Evolutionary conservation across 2,329 filamentous ascomycete genomes (phyloP), one percentile per base, ranked within the genome.

Genomic region (Aspergillus aculeatus): DNA sequence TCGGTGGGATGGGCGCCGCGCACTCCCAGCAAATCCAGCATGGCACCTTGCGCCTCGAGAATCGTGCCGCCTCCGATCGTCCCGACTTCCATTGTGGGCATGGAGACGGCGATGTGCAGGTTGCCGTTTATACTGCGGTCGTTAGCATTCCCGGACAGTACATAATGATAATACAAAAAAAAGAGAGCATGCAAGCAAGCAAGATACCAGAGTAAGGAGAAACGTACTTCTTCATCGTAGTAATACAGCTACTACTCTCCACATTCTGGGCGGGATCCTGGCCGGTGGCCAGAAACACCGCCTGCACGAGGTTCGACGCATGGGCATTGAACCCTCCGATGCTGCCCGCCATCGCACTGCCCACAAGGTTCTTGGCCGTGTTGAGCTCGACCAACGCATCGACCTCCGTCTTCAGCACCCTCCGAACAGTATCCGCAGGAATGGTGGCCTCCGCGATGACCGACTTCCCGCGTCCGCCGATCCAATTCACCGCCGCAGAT

Each of bases 151-250:
- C 23, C 35, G 4, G 2, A 41, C 35, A 5, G 12, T 4, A 26
- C 2, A 26, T 1, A 26, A 5, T 4, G 4, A 26, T 3, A 24
- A 24, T 4, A 24, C 4, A 24, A 24, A 24, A 2, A 24, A 24
- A 4, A 3, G 23, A 24, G 4, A 24, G n/a, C 23, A 24, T 3
- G 23, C n/a, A 24, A 24, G 14, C 5, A 14, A 38, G 16, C 10
- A 12, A 38, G 5, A 38, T 12, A 38, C 9, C 9, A 2, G 5
- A 11, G 7, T 23, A 11, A 48, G 38, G 6, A 35, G 5, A 41
- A n/a, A 87, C 92, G 86, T 84, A 97, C 94, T 98, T 99, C 81
- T 91, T 96, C 95, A 99, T 99, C 61, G 96, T 91, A 24, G 94
- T 98, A 70, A 99, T 99, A 79, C 95, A 99, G 79, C 96, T 98